A percentile compares a stretch with the other conserved stretches of the same genome.
Evolutionary conservation across 768 basidiomycete species (phyloP).

Genomic region (Pleurotus eryngii): DNA sequence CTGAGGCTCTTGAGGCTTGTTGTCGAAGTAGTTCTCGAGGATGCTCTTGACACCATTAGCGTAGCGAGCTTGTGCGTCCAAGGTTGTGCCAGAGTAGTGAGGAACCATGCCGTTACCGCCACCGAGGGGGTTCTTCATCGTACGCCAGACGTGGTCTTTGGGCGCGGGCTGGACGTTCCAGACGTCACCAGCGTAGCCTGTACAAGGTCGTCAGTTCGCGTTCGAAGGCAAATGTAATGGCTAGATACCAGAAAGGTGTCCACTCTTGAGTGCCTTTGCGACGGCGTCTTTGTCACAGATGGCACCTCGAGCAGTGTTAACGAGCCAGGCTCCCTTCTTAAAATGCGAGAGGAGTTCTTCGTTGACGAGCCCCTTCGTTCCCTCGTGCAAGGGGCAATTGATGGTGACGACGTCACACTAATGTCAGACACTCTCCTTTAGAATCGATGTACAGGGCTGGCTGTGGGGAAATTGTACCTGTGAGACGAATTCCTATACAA

Average conservation of each 20-base stretch:
- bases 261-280: slow-evolving; percentile 69
- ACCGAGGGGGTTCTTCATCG: slow-evolving; percentile 73
- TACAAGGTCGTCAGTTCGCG: not conserved
- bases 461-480: slow-evolving; percentile 21
- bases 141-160: slow-evolving; percentile 82
- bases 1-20: slow-evolving; percentile 65
- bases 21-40: slow-evolving; percentile 63
- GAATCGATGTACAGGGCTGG: not conserved
- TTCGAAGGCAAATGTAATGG: not conserved
- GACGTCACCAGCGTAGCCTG: slow-evolving; percentile 44
- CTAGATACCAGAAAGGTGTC: slow-evolving; percentile 52
- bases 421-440: not conserved
- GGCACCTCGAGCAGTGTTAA: slow-evolving; percentile 92
- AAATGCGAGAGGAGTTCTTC: slow-evolving; percentile 80
- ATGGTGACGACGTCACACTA: slow-evolving; percentile 82
- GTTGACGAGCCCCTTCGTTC: slow-evolving; percentile 77
- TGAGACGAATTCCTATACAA: slow-evolving; percentile 39
- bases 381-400: slow-evolving; percentile 87
- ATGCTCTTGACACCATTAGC: slow-evolving; percentile 70
- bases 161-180: slow-evolving; percentile 90
- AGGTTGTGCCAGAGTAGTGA: slow-evolving; percentile 84
- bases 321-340: slow-evolving; percentile 90
- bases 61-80: slow-evolving; percentile 88
- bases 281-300: slow-evolving; percentile 86
- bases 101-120: slow-evolving; percentile 91